Evolutionary conservation across 2,329 filamentous ascomycete genomes (phyloP).

Genomic region (Tolypocladium cylindrosporum): DNA sequence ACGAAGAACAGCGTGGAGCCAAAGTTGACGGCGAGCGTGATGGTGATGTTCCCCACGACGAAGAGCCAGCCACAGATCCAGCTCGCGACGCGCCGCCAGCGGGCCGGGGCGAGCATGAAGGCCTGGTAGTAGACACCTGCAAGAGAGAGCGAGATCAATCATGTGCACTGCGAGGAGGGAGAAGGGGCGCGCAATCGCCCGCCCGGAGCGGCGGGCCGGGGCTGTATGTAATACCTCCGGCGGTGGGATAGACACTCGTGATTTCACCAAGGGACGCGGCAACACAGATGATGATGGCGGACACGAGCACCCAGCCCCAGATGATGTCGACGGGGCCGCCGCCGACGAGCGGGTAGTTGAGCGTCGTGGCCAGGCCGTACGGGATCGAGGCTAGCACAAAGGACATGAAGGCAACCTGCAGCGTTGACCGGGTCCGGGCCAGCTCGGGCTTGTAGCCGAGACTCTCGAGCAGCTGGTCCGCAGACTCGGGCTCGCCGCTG

Average conservation of each 20-base stretch:
- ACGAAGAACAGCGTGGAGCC: constrained; percentile 59
- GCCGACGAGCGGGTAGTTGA: constrained; percentile 56
- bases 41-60: constrained; percentile 71
- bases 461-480: constrained; percentile 52
- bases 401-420: constrained; percentile 65
- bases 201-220: background rate
- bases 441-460: constrained; percentile 60
- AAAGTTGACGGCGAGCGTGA: constrained; percentile 75
- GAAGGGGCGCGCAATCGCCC: background rate
- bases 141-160: constrained; percentile 8
- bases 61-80: constrained; percentile 72
- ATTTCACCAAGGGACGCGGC: constrained; percentile 64
- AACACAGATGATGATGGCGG: constrained; percentile 61
- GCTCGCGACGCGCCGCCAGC: constrained; percentile 52
- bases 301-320: constrained; percentile 63
- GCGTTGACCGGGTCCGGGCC: constrained; percentile 53
- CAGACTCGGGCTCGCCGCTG: constrained; percentile 27
- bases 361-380: constrained; percentile 61
- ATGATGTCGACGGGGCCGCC: constrained; percentile 61
- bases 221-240: constrained; percentile 41
- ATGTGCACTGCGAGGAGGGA: constrained; percentile 4
- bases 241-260: constrained; percentile 66
- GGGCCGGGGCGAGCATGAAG: constrained; percentile 58
- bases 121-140: constrained; percentile 64
- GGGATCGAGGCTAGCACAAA: constrained; percentile 68